Percentiles rank a stretch among this genome's conserved stretches.
phyloP scores from a whole-genome alignment of 1,284 basidiomycete genomes.

The Cutaneotrichosporon cyanovorans region DNA sequence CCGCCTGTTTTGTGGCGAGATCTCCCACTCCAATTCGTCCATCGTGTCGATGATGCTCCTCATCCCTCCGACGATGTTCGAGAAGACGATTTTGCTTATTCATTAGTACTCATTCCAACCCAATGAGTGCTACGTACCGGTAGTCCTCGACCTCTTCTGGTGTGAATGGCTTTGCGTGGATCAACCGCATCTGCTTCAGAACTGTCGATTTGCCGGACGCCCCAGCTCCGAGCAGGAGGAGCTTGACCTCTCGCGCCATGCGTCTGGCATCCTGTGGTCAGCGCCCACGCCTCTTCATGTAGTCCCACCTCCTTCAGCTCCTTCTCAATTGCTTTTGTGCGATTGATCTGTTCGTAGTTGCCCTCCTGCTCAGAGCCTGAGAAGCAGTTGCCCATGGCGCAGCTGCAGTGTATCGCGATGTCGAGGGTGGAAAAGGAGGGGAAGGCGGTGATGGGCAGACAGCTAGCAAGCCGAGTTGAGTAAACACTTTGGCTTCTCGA shows the following conservation, averaged over 20 bases:
- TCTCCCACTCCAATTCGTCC: constrained; percentile 73
- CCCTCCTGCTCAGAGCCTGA: constrained; percentile 45
- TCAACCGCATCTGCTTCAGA: constrained; percentile 42
- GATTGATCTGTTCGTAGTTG: constrained; percentile 25
- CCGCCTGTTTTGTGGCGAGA: constrained; percentile 55
- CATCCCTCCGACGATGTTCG: constrained; percentile 81
- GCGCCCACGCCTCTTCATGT: background rate
- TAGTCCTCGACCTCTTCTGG: constrained; percentile 40
- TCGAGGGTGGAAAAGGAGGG: background rate
- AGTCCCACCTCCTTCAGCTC: constrained; percentile 55
- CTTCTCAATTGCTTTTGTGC: constrained; percentile 57
- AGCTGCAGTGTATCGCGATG: background rate
- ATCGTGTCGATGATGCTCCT: constrained; percentile 74
- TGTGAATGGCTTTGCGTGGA: constrained; percentile 36
- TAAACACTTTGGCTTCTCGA: too few species aligned
- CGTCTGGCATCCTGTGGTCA: constrained; percentile 56
- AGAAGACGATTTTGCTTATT: constrained; percentile 74
- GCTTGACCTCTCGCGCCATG: constrained; percentile 70
- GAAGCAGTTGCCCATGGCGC: constrained; percentile 65
- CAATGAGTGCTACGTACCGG: constrained; percentile 22
- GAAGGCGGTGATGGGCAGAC: too few species aligned
- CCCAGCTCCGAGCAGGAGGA: constrained; percentile 81
- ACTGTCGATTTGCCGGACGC: constrained; percentile 86
- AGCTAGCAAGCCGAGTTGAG: too few species aligned
- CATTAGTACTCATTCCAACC: constrained; percentile 6